phyloP scores from a whole-genome alignment of 129 eudicot species.

The Arctium minus region DNA sequence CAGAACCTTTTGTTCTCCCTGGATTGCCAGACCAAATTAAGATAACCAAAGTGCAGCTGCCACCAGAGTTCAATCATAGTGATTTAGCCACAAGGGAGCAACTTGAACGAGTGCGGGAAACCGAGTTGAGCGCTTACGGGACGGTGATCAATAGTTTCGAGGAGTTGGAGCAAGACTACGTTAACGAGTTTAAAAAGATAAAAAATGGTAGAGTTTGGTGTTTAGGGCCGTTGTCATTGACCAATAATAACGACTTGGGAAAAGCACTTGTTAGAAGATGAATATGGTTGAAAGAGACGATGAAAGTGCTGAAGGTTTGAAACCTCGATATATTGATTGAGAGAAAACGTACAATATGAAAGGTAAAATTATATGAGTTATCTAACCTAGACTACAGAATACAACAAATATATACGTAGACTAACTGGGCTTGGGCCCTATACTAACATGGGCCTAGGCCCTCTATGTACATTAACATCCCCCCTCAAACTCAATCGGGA shows the following conservation, averaged over 20 bases:
- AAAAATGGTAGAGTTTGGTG: slow-evolving; percentile 54
- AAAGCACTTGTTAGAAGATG: too few relatives aligned
- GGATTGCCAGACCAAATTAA: slow-evolving; percentile 52
- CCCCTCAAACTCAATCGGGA: too few relatives aligned
- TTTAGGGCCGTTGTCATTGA: slow-evolving; percentile 66
- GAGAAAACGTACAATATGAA: too few relatives aligned
- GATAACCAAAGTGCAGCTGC: slow-evolving; percentile 36
- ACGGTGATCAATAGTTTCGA: slow-evolving; percentile 54
- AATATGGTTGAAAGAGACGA: too few relatives aligned
- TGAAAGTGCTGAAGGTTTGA: too few relatives aligned
- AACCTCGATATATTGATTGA: too few relatives aligned
- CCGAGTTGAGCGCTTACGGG: slow-evolving; percentile 35
- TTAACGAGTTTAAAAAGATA: slow-evolving; percentile 35
- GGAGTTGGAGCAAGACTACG: slow-evolving; percentile 55
- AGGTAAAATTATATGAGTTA: too few relatives aligned
- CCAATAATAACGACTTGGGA: slow-evolving; percentile 23
- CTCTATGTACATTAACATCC: too few relatives aligned
- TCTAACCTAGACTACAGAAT: too few relatives aligned
- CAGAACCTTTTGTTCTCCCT: slow-evolving; percentile 46
- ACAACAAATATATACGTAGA: too few relatives aligned
- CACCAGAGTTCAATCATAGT: slow-evolving; percentile 27
- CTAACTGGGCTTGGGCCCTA: too few relatives aligned
- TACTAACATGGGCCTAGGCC: too few relatives aligned
- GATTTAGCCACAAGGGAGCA: slow-evolving; percentile 4
- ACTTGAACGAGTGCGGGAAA: slow-evolving; percentile 21